These are phyloP conservation scores for Fusarium citri DNA, from an alignment of 2,329 filamentous ascomycete species.

Conservation along the genomic window DNA sequence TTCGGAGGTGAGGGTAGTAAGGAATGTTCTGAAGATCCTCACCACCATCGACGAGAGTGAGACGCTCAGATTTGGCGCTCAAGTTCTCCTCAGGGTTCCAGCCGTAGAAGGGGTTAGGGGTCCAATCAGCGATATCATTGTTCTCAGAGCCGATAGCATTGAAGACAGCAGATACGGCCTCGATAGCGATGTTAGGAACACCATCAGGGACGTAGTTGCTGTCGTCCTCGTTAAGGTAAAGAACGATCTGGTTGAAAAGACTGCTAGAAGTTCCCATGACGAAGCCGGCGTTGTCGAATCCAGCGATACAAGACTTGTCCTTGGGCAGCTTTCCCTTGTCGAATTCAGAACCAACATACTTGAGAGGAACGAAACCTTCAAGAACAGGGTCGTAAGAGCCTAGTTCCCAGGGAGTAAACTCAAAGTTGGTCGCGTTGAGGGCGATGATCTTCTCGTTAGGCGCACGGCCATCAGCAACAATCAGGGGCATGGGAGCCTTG, in stretches of 20 bases:
- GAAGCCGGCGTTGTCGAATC: slow-evolving; percentile 84
- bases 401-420: slow-evolving; percentile 75
- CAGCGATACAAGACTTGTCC: slow-evolving; percentile 63
- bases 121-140: slow-evolving; percentile 81
- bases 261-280: slow-evolving; percentile 86
- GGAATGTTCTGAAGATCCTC: slow-evolving; percentile 85
- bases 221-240: slow-evolving; percentile 71
- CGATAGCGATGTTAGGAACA: slow-evolving; percentile 56
- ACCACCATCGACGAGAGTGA: slow-evolving; percentile 85
- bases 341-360: slow-evolving; percentile 71
- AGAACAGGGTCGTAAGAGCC: slow-evolving; percentile 72
- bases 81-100: slow-evolving; percentile 62
- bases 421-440: slow-evolving; percentile 71
- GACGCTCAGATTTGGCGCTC: slow-evolving; percentile 58
- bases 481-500: slow-evolving; percentile 61
- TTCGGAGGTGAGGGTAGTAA: slow-evolving; percentile 70
- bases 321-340: slow-evolving; percentile 59
- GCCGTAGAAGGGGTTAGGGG: slow-evolving; percentile 68
- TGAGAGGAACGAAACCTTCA: slow-evolving; percentile 68
- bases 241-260: slow-evolving; percentile 77
- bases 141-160: slow-evolving; percentile 65
- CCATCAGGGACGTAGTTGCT: slow-evolving; percentile 62
- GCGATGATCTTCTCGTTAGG: slow-evolving; percentile 58
- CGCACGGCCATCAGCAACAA: slow-evolving; percentile 61
- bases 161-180: slow-evolving; percentile 64